phyloP scores from a whole-genome alignment of 1,139 yeast genomes.

The Pichia kudriavzevii region DNA sequence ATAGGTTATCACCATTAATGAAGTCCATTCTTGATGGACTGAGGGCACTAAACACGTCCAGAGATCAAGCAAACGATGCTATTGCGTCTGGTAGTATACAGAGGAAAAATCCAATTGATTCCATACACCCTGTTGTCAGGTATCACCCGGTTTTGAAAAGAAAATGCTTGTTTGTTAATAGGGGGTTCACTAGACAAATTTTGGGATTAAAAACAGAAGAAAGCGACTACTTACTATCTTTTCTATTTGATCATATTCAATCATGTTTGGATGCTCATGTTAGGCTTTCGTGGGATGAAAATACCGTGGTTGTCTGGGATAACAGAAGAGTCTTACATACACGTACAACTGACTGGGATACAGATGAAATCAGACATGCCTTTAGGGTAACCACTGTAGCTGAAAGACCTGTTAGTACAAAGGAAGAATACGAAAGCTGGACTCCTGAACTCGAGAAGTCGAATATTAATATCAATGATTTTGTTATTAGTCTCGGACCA shows the following conservation, averaged over 20 bases:
- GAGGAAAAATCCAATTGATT: slow-evolving; percentile 50
- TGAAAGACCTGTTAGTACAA: slow-evolving; percentile 31
- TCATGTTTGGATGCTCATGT: slow-evolving; percentile 46
- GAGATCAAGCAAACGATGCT: slow-evolving; percentile 57
- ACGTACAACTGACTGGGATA: slow-evolving; percentile 56
- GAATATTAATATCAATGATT: slow-evolving; percentile 12
- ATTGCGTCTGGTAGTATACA: slow-evolving; percentile 49
- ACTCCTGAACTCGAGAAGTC: slow-evolving; percentile 25
- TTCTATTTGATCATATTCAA: slow-evolving; percentile 46
- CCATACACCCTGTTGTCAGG: slow-evolving; percentile 61
- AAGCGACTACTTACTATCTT: slow-evolving; percentile 46
- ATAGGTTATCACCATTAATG: slow-evolving; percentile 56
- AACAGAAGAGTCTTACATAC: slow-evolving; percentile 59
- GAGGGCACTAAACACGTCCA: slow-evolving; percentile 61
- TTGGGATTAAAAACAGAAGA: slow-evolving; percentile 61
- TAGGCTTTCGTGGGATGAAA: slow-evolving; percentile 50
- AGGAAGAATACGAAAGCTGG: slow-evolving; percentile 29
- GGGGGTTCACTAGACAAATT: slow-evolving; percentile 54
- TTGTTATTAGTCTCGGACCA: slow-evolving; percentile 7
- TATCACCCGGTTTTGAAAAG: slow-evolving; percentile 61
- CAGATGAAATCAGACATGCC: slow-evolving; percentile 54
- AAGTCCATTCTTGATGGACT: slow-evolving; percentile 48
- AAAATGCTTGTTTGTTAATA: slow-evolving; percentile 52
- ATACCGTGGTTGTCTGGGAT: slow-evolving; percentile 67
- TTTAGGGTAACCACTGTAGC: slow-evolving; percentile 63